phyloP scores from a whole-genome alignment of 331 rosid species.

The Quercus lobata region DNA sequence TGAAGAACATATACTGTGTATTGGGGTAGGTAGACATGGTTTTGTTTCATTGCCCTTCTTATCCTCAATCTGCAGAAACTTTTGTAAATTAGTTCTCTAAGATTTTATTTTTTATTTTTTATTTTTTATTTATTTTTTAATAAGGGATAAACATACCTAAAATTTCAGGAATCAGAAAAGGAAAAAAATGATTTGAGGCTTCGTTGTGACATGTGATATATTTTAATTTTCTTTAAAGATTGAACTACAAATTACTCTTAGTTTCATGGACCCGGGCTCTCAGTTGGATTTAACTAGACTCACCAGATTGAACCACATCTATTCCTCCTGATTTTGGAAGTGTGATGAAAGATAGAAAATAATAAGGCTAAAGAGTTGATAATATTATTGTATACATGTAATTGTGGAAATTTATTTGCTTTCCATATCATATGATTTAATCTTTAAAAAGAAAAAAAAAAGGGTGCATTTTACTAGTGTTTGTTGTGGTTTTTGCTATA shows the following conservation, averaged over 20 bases:
- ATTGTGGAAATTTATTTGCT: background rate
- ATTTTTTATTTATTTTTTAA: too few relatives aligned
- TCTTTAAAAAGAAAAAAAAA: background rate
- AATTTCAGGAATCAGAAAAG: background rate
- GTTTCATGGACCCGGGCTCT: background rate
- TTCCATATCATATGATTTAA: background rate
- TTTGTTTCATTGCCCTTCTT: background rate
- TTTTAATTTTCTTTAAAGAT: background rate
- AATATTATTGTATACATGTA: background rate
- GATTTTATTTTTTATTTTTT: background rate
- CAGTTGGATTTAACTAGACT: background rate
- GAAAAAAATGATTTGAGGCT: background rate
- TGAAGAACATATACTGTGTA: constrained; percentile 1
- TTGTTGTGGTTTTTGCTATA: background rate
- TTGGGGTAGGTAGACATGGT: constrained; percentile 2
- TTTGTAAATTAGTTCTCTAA: background rate
- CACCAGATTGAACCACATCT: background rate
- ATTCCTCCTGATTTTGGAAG: background rate
- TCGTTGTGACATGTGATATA: background rate
- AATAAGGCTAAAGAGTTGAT: background rate
- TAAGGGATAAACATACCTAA: background rate
- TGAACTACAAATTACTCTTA: background rate
- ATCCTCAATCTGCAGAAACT: background rate
- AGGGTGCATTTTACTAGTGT: background rate
- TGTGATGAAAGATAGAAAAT: constrained; percentile 4